phyloP scores from a whole-genome alignment of 352 stramenopile species.

The Phytophthora cajani region DNA sequence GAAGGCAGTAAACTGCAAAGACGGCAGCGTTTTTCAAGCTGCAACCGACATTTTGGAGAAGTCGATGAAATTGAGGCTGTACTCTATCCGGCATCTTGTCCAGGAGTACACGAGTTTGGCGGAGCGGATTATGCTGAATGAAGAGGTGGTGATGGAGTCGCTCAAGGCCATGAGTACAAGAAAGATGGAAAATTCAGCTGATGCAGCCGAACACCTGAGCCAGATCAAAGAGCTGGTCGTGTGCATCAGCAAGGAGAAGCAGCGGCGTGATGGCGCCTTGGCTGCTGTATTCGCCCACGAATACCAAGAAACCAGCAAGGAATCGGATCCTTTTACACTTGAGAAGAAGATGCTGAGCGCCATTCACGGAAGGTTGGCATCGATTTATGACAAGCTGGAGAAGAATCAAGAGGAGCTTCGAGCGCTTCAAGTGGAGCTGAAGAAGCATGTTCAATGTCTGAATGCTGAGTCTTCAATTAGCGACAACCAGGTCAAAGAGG shows the following conservation, averaged over 20 bases:
- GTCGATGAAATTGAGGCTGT: background rate
- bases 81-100: background rate
- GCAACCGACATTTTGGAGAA: background rate
- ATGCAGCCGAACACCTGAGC: background rate
- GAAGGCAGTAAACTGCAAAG: background rate
- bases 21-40: background rate
- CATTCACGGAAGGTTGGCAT: background rate
- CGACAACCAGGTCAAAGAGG: background rate
- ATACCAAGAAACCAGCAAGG: background rate
- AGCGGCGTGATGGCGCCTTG: background rate
- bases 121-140: background rate
- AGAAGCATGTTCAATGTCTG: background rate
- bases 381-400: background rate
- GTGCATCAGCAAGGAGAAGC: background rate
- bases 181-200: background rate
- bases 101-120: background rate
- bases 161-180: background rate
- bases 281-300: background rate
- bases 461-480: background rate
- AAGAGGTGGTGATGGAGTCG: background rate
- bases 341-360: background rate
- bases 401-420: background rate
- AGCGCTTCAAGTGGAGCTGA: background rate
- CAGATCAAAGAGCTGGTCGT: background rate
- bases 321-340: background rate